Percentiles rank a stretch among this genome's conserved stretches.
Conservation (phyloP, 2,329 filamentous ascomycete genomes). For the Sporothrix sp. region DNA sequence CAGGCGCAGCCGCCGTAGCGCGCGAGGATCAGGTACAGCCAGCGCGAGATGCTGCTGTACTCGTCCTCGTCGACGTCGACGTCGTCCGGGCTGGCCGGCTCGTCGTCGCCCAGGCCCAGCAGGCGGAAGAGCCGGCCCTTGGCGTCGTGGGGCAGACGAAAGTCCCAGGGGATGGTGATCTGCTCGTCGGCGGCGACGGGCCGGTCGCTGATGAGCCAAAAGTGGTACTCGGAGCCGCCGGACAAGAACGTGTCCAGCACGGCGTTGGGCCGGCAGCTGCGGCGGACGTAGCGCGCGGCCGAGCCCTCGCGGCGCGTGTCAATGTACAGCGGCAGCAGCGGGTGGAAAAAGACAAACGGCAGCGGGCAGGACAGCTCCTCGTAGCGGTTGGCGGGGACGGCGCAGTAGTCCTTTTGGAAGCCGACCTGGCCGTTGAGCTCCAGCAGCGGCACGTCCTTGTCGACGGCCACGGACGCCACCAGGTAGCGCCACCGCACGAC, state of each 20-base stretch:
- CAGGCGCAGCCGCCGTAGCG: constrained; percentile 76
- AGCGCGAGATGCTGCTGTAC: constrained; percentile 50
- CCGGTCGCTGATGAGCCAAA: constrained; percentile 81
- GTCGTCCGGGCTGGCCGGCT: constrained; percentile 37
- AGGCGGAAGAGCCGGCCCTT: constrained; percentile 46
- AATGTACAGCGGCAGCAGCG: constrained; percentile 80
- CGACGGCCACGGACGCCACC: constrained; percentile 39
- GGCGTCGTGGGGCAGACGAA: constrained; percentile 46
- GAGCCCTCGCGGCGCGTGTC: constrained; percentile 85
- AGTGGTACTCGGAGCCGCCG: constrained; percentile 70
- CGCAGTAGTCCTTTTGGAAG: constrained; percentile 62
- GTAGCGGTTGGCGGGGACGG: constrained; percentile 57
- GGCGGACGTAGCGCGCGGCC: constrained; percentile 74
- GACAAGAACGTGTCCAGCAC: constrained; percentile 77
- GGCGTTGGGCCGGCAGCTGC: constrained; percentile 89
- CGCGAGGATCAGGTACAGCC: constrained; percentile 60
- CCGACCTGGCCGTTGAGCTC: constrained; percentile 73
- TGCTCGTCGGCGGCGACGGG: constrained; percentile 57
- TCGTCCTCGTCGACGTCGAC: constrained; percentile 50
- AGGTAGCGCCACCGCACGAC: constrained; percentile 64
- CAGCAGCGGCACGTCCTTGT: constrained; percentile 48
- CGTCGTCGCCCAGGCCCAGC: constrained; percentile 54
- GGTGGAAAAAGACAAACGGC: constrained; percentile 81
- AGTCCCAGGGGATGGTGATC: constrained; percentile 60
- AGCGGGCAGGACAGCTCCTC: constrained; percentile 52